These are phyloP conservation scores for Suhomyces wounanorum DNA, from an alignment of 1,139 yeast genomes.

Conservation along the genomic window DNA sequence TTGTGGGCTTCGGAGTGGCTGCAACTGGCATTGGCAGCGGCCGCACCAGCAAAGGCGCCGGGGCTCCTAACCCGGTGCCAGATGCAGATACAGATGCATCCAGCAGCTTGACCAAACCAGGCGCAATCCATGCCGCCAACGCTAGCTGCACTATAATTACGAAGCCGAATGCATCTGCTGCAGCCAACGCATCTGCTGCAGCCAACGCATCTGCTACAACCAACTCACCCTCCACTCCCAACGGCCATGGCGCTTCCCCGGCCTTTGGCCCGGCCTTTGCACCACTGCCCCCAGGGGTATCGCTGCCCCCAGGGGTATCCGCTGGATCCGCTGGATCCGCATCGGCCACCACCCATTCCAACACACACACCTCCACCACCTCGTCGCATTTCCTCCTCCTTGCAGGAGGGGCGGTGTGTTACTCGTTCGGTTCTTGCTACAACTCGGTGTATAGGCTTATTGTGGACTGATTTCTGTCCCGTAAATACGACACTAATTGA, in stretches of 20 bases:
- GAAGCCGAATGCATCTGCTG: neutral
- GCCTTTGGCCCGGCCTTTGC: too few species aligned
- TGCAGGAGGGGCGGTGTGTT: slow-evolving; percentile 74
- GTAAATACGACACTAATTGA: neutral
- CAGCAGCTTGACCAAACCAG: neutral
- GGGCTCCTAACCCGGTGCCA: neutral
- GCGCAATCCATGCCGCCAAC: neutral
- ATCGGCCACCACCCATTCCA: neutral
- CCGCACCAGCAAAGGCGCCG: too few species aligned
- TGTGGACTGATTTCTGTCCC: slow-evolving; percentile 1
- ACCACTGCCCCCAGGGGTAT: too few species aligned
- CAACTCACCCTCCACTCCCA: too few species aligned
- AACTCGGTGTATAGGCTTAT: slow-evolving; percentile 29
- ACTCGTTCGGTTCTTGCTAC: slow-evolving; percentile 77
- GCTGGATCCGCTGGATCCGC: neutral
- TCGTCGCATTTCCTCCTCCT: slow-evolving; percentile 1
- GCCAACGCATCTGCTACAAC: too few species aligned
- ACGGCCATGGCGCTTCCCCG: too few species aligned
- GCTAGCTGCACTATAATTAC: neutral
- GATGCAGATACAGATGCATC: neutral
- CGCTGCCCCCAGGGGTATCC: too few species aligned
- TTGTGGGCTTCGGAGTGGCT: slow-evolving; percentile 58
- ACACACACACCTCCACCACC: neutral
- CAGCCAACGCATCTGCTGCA: neutral
- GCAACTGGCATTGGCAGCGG: too few species aligned